Evolutionary conservation across 108 stramenopile species (phyloP), one percentile per base, ranked within the genome.

Genomic region (Cyclotella kingstonii): DNA sequence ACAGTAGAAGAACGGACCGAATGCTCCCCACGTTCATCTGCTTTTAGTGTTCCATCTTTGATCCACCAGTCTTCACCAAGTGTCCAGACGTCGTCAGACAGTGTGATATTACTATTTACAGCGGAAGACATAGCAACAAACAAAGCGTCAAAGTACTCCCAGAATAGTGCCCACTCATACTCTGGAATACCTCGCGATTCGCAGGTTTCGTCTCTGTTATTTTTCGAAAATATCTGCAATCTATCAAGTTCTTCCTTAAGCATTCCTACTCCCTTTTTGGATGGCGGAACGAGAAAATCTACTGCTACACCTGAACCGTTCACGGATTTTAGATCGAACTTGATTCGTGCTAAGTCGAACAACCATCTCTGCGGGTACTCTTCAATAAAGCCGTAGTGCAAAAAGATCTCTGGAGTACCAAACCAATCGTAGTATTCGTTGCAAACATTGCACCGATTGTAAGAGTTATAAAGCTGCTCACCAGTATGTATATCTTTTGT

Each of bases 311-410:
- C 68, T 25, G 35, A 14, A 33, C 54, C 53, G 30, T 63, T 31
- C 41, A 55, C 69, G 33, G 45, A 45, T 33, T 66, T 44, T 49
- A 77, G 53, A 56, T 77, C 76, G 25, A 77, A 70, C 51, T 68
- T 68, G 14, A 77, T 29, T 23, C 70, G 45, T 41, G 56, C 39
- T 49, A 71, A 56, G 55, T 47, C 47, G 46, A 79, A 83, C 48
- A 84, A 50, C 83, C 83, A 89, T 19, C 76, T 48, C 70, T 86
- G 84, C 4, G 89, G 89, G 35, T 61, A 84, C 3, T 19, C 27
- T 56, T 91, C 89, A 1, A 91, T 84, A 57, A 91, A 91, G 12
- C 89, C 89, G 68, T 68, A 87, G 65, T 87, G 79, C 12, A 76
- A 53, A 38, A 85, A 68, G 10, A 91, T 76, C 14, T 84, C 77